phyloP scores from a whole-genome alignment of 2,329 filamentous ascomycete genomes.

The Tolypocladium cylindrosporum region DNA sequence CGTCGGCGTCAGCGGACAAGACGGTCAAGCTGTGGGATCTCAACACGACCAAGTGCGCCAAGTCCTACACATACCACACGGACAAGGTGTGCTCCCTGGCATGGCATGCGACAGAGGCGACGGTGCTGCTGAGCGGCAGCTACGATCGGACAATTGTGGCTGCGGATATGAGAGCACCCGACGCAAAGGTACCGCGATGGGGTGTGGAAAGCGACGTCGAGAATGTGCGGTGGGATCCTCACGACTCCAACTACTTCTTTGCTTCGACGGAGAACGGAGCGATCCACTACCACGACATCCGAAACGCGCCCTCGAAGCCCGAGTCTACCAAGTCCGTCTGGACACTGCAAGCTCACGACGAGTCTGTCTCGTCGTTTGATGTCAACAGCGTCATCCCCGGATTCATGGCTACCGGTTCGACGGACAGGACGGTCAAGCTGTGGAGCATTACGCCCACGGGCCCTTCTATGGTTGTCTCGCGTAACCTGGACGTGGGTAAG shows the following conservation, averaged over 20 bases:
- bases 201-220: constrained; percentile 95
- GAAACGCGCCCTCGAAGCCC: constrained; percentile 64
- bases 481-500: constrained; percentile 88
- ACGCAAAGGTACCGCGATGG: constrained; percentile 73
- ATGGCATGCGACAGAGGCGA: constrained; percentile 84
- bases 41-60: constrained; percentile 82
- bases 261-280: constrained; percentile 87
- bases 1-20: constrained; percentile 90
- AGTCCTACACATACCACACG: constrained; percentile 91
- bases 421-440: constrained; percentile 90
- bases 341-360: constrained; percentile 92
- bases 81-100: constrained; percentile 96
- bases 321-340: constrained; percentile 75
- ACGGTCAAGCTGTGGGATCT: constrained; percentile 98
- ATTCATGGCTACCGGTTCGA: constrained; percentile 86
- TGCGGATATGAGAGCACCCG: constrained; percentile 92
- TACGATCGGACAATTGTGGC: constrained; percentile 92
- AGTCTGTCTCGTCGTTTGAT: constrained; percentile 85
- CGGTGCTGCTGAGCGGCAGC: constrained; percentile 81
- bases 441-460: constrained; percentile 82
- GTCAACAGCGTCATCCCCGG: constrained; percentile 84
- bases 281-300: constrained; percentile 84
- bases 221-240: constrained; percentile 84
- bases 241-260: constrained; percentile 89
- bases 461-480: constrained; percentile 81